These are phyloP conservation scores for Penicillium sp. DNA, from an alignment of 2,329 filamentous ascomycete genomes.

Conservation along the genomic window DNA sequence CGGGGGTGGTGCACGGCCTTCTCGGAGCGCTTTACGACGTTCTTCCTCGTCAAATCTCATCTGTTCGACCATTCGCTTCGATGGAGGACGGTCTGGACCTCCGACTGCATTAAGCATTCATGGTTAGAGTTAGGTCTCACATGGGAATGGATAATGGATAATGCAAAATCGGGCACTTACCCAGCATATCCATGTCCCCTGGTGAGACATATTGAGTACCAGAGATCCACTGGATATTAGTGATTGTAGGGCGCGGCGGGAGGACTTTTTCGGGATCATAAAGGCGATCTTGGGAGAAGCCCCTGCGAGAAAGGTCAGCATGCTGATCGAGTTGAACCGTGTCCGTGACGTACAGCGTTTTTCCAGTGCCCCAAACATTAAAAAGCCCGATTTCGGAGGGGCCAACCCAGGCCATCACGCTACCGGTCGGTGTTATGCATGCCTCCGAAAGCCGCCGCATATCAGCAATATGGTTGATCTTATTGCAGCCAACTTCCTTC, in stretches of 20 bases:
- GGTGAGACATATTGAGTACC: conserved; percentile 89
- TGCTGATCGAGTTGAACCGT: neutral
- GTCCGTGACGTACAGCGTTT: conserved; percentile 54
- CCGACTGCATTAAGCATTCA: conserved; percentile 56
- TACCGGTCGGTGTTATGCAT: conserved; percentile 71
- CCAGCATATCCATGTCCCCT: conserved; percentile 81
- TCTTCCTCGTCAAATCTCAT: conserved; percentile 70
- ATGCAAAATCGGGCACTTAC: conserved; percentile 39
- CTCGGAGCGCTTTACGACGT: conserved; percentile 36
- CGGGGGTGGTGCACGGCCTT: conserved; percentile 35
- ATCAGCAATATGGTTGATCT: conserved; percentile 67
- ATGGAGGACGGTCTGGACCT: conserved; percentile 80
- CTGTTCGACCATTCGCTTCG: conserved; percentile 82
- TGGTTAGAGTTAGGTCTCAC: conserved; percentile 3
- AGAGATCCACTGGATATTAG: conserved; percentile 92
- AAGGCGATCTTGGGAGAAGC: conserved; percentile 64
- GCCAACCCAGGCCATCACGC: conserved; percentile 82
- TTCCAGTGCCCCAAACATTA: conserved; percentile 78
- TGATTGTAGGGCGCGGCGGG: conserved; percentile 85
- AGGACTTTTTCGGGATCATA: conserved; percentile 71
- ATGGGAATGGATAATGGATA: neutral
- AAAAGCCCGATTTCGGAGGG: conserved; percentile 80
- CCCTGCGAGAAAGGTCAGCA: conserved; percentile 35
- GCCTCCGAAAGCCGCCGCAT: conserved; percentile 66
- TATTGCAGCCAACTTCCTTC: conserved; percentile 72